Percentiles rank a stretch among this genome's conserved stretches.
These are phyloP conservation scores for Candida endomychidarum DNA, from an alignment of 805 yeast species.

Conservation along the genomic window DNA sequence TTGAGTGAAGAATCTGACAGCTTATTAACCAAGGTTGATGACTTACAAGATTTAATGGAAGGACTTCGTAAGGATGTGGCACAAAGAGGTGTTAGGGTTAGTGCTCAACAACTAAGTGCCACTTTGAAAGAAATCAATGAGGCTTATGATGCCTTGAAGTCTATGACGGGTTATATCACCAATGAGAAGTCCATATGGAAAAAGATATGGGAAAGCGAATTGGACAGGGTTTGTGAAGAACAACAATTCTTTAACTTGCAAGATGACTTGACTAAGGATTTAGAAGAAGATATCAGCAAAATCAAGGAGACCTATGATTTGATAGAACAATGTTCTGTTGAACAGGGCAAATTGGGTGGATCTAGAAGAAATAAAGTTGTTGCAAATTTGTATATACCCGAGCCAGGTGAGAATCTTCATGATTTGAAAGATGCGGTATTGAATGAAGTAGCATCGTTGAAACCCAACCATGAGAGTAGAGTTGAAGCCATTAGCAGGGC, in stretches of 20 bases:
- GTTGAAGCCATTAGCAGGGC: constrained; percentile 88
- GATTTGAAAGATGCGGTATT: constrained; percentile 74
- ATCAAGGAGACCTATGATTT: constrained; percentile 80
- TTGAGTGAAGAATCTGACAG: constrained; percentile 76
- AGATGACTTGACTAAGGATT: constrained; percentile 77
- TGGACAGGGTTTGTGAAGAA: constrained; percentile 88
- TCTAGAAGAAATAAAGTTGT: constrained; percentile 36
- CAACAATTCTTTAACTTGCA: constrained; percentile 90
- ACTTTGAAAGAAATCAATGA: constrained; percentile 63
- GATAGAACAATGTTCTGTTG: constrained; percentile 78
- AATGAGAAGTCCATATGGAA: constrained; percentile 85
- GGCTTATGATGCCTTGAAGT: constrained; percentile 53
- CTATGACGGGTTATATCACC: constrained; percentile 59
- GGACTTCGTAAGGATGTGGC: constrained; percentile 89
- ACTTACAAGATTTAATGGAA: constrained; percentile 88
- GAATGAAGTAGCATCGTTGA: constrained; percentile 72
- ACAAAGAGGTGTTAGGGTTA: constrained; percentile 80
- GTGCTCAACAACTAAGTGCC: constrained; percentile 66
- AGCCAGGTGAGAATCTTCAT: constrained; percentile 60
- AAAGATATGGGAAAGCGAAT: constrained; percentile 85
- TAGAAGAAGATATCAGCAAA: constrained; percentile 75
- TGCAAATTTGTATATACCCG: constrained; percentile 46
- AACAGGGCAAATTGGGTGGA: constrained; percentile 65
- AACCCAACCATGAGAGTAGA: constrained; percentile 82
- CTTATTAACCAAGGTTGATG: constrained; percentile 80